phyloP scores from a whole-genome alignment of 208 protist species.

The Trypanosoma conorhini region DNA sequence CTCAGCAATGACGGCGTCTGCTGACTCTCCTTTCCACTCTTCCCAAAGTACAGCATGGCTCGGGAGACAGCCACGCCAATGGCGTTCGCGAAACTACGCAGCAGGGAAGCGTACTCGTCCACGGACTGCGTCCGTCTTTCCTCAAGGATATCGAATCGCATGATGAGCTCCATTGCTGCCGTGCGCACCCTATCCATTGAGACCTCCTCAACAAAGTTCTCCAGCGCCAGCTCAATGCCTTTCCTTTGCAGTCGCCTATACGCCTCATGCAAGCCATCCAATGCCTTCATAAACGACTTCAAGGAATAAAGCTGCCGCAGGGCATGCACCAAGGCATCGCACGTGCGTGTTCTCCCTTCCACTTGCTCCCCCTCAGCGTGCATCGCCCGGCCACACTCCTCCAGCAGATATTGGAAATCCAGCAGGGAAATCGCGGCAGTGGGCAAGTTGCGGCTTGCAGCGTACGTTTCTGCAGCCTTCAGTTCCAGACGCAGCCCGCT shows the following conservation, averaged over 20 bases:
- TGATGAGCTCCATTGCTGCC: background rate
- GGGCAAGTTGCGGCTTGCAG: background rate
- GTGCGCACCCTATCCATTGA: background rate
- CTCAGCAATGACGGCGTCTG: background rate
- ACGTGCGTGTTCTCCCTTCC: background rate
- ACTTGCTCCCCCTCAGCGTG: background rate
- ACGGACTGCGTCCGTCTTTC: conserved; percentile 1
- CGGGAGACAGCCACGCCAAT: conserved; percentile 1
- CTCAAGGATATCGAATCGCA: conserved; percentile 5
- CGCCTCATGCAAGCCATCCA: background rate
- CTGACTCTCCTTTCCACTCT: background rate
- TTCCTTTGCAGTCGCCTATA: conserved; percentile 5
- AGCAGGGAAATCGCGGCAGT: background rate
- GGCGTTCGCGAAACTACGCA: background rate
- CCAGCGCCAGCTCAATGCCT: conserved; percentile 12
- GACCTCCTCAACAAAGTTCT: conserved; percentile 11
- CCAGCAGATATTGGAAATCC: conserved; percentile 1
- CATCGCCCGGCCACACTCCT: conserved; percentile 3
- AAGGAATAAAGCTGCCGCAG: conserved; percentile 3
- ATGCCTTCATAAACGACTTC: background rate
- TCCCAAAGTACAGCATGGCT: background rate
- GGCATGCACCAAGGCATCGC: conserved; percentile 1
- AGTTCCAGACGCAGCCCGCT: background rate
- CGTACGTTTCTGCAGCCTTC: background rate
- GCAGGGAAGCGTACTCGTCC: background rate